A percentile compares a stretch with the other conserved stretches of the same genome.
Conservation (phyloP, 1,139 yeast genomes). For the Blastobotrys buckinghamii region DNA sequence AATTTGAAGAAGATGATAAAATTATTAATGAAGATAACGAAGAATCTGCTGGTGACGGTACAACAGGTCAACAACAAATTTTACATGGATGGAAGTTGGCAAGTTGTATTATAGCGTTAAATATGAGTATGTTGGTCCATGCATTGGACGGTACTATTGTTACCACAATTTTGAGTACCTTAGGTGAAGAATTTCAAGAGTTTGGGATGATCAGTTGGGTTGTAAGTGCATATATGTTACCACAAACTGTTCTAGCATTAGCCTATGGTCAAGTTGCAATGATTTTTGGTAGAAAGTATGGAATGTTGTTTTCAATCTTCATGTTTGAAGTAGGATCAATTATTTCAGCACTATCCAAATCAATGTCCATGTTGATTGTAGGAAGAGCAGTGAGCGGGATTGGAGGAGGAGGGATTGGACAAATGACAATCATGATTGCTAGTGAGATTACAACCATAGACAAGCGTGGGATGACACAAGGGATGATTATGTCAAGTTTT, state of each 20-base stretch:
- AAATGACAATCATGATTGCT: slow-evolving; percentile 52
- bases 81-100: slow-evolving; percentile 41
- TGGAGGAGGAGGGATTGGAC: slow-evolving; percentile 68
- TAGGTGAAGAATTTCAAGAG: slow-evolving; percentile 48
- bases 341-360: slow-evolving; percentile 49
- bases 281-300: slow-evolving; percentile 54
- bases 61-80: slow-evolving; percentile 28
- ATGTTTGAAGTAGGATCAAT: slow-evolving; percentile 61
- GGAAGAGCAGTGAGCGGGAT: slow-evolving; percentile 68
- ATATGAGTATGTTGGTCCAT: slow-evolving; percentile 47
- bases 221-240: slow-evolving; percentile 52
- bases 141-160: slow-evolving; percentile 69
- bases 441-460: slow-evolving; percentile 57
- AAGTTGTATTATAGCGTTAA: slow-evolving; percentile 43
- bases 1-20: no score
- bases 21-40: background rate
- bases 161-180: slow-evolving; percentile 44
- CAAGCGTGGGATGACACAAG: slow-evolving; percentile 49
- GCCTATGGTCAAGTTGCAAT: slow-evolving; percentile 58
- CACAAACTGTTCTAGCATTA: slow-evolving; percentile 53
- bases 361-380: slow-evolving; percentile 58
- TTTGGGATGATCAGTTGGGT: slow-evolving; percentile 59
- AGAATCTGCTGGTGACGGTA: slow-evolving; percentile 16
- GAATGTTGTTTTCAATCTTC: slow-evolving; percentile 45
- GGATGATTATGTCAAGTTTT: slow-evolving; percentile 46